A percentile compares a stretch with the other conserved stretches of the same genome.
Conservation (phyloP, 2,329 filamentous ascomycete species). For the Pseudocercospora crystallina region DNA sequence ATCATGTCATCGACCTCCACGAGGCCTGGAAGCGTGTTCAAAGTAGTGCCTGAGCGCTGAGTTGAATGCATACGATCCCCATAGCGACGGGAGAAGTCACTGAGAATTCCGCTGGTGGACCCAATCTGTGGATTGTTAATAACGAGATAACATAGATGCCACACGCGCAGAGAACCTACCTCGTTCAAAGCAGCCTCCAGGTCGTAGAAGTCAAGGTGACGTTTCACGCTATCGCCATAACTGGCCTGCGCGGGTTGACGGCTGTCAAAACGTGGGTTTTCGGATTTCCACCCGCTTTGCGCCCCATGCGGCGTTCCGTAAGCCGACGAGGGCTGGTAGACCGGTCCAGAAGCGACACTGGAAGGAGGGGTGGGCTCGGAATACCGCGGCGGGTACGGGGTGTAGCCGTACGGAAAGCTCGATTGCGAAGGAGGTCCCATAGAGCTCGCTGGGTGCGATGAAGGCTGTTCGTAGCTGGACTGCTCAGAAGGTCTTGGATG, state of each 20-base stretch:
- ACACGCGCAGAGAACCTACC: slow-evolving; percentile 33
- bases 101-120: slow-evolving; percentile 43
- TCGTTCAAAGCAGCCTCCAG: slow-evolving; percentile 54
- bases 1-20: slow-evolving; percentile 56
- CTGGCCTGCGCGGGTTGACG: slow-evolving; percentile 32
- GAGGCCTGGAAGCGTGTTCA: slow-evolving; percentile 50
- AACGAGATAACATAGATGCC: neutral
- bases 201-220: slow-evolving; percentile 63
- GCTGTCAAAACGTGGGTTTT: slow-evolving; percentile 27
- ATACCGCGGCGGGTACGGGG: slow-evolving; percentile 43
- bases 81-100: slow-evolving; percentile 53
- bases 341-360: slow-evolving; percentile 35
- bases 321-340: slow-evolving; percentile 43
- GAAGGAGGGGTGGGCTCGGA: slow-evolving; percentile 40
- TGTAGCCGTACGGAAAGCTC: slow-evolving; percentile 39
- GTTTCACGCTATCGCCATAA: slow-evolving; percentile 56
- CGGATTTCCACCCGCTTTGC: slow-evolving; percentile 39
- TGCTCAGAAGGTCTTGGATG: slow-evolving; percentile 31
- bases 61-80: slow-evolving; percentile 52
- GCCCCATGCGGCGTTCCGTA: slow-evolving; percentile 43
- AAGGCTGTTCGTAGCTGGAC: slow-evolving; percentile 33
- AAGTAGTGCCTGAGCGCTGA: slow-evolving; percentile 47
- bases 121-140: slow-evolving; percentile 40
- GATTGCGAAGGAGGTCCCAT: slow-evolving; percentile 37
- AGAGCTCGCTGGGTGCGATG: slow-evolving; percentile 36